Evolutionary conservation across 495 filamentous ascomycete species (phyloP), one percentile per base, ranked within the genome.

Genomic region (Cairneyella variabilis): DNA sequence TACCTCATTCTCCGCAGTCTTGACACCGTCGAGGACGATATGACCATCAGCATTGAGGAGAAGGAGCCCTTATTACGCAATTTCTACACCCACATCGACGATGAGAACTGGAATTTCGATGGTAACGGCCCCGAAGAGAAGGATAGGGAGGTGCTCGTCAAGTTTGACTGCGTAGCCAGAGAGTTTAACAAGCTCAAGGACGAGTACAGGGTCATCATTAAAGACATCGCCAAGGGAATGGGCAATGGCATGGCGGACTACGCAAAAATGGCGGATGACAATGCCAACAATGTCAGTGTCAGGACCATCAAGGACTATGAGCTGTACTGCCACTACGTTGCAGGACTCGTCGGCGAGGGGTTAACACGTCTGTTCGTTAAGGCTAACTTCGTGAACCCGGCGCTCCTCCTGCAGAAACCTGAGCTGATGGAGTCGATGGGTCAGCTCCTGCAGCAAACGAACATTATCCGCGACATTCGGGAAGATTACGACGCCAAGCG

Each of bases 211-310:
- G 81, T 69, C 12, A 92, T 96, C 64, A 91, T 98, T 68, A 89
- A 86, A 74, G 93, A 98, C 61, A 96, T 97, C 66, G 87, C 90
- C 12, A 73, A 86, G 57, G 86, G 90, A 71, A 98, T 98, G 93
- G 92, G 91, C 57, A 89, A 97, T 60, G 93, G 93, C 53, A 98
- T 98, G 93, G 93, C 93, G 23, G 93, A 97, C 67, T 97, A 91
- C 66, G 85, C 80, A 52, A 75, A 85, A 36, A 93, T 93, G 62
- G 84, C 88, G 22, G 89, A 87, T 60, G 72, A 85, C 57, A 88
- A 91, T 59, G 69, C 71, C 49, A 80, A 88, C 46, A 88, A 87
- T 34, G 89, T 97, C 39, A 88, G 88, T 34, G 89, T 97, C 39
- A 76, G 88, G 63, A 95, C 90, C 0, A 71, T 92, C 53, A 73